These are phyloP conservation scores for Gynandropsis gynandra DNA, from an alignment of 345 rosid species.

Conservation along the genomic window DNA sequence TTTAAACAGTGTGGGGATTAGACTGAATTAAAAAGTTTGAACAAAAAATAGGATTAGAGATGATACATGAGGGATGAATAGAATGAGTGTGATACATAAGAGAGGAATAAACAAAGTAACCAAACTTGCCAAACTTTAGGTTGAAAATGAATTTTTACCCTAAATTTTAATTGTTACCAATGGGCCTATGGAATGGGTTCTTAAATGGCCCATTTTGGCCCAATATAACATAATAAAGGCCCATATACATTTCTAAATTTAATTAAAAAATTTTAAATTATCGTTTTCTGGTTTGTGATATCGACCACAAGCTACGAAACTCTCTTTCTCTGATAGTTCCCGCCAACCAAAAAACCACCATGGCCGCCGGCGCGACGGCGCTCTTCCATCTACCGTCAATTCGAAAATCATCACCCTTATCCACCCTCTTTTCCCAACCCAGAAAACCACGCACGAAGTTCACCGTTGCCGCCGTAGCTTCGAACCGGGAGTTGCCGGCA, in stretches of 20 bases:
- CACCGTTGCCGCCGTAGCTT: conserved; percentile 13
- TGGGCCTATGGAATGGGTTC: too few relatives aligned
- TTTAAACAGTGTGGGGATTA: too few relatives aligned
- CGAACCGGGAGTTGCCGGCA: conserved; percentile 23
- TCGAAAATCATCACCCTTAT: neutral
- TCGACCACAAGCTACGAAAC: conserved; percentile 9
- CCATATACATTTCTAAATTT: neutral
- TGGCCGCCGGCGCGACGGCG: conserved; percentile 18
- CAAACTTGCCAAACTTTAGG: too few relatives aligned
- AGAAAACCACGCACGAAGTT: conserved; percentile 22
- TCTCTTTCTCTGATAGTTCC: conserved; percentile 6
- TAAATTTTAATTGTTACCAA: too few relatives aligned
- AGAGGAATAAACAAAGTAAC: too few relatives aligned
- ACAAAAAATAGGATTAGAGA: too few relatives aligned
- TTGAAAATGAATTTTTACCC: too few relatives aligned
- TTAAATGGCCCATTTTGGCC: too few relatives aligned
- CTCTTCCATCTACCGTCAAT: conserved; percentile 17
- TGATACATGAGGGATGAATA: too few relatives aligned
- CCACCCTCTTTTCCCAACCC: conserved; percentile 11
- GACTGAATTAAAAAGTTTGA: too few relatives aligned
- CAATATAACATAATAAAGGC: too few relatives aligned
- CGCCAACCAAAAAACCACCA: conserved; percentile 27
- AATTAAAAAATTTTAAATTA: neutral
- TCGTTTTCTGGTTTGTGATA: neutral
- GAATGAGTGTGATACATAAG: too few relatives aligned